These are phyloP conservation scores for Russula foetens DNA, from an alignment of 768 basidiomycete genomes.

Conservation along the genomic window DNA sequence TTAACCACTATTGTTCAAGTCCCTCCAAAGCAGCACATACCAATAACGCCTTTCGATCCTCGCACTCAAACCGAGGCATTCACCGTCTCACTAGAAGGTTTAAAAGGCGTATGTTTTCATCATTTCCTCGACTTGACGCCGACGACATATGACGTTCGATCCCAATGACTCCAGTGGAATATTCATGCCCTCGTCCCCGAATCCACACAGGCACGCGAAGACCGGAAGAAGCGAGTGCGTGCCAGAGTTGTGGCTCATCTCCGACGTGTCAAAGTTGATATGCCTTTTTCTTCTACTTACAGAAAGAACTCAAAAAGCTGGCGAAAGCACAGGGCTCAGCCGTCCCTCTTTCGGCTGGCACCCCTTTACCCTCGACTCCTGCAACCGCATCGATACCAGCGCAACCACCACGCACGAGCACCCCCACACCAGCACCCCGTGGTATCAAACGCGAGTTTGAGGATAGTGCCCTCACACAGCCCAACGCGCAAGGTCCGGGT, in stretches of 20 bases:
- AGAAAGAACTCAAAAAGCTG: constrained; percentile 22
- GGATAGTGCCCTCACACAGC: constrained; percentile 7
- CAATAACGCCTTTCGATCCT: constrained; percentile 16
- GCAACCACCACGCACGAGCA: constrained; percentile 12
- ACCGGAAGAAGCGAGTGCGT: constrained; percentile 21
- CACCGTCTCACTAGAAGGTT: constrained; percentile 19
- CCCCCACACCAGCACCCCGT: constrained; percentile 13
- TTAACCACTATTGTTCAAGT: constrained; percentile 15
- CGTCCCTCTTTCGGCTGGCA: constrained; percentile 3
- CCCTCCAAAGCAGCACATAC: constrained; percentile 20
- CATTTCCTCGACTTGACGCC: background rate
- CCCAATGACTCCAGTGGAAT: constrained; percentile 19
- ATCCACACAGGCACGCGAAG: constrained; percentile 21
- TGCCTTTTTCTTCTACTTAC: background rate
- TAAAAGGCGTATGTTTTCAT: constrained; percentile 17
- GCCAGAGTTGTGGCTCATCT: background rate
- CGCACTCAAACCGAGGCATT: constrained; percentile 19
- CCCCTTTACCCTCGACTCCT: constrained; percentile 10
- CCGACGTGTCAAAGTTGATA: background rate
- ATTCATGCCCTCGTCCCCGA: constrained; percentile 22
- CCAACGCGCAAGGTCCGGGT: constrained; percentile 9
- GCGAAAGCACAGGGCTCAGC: constrained; percentile 17
- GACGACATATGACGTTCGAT: background rate
- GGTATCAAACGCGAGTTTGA: constrained; percentile 20
- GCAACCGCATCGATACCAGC: background rate